Percentiles rank a stretch among this genome's conserved stretches.
Evolutionary conservation across 768 basidiomycete genomes (phyloP).

Genomic region (Xanthoconium purpureum): DNA sequence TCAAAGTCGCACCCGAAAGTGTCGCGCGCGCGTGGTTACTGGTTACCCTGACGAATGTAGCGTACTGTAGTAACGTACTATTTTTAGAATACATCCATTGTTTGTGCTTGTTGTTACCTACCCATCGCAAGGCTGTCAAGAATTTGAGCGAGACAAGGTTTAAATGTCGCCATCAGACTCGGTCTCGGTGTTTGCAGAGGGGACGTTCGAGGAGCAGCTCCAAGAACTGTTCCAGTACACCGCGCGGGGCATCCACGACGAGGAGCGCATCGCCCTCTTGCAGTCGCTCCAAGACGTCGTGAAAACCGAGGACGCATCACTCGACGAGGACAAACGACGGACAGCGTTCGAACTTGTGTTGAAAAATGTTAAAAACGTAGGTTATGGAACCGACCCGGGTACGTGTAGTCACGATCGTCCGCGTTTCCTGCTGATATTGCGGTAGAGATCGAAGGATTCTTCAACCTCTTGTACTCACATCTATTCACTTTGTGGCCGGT

Average conservation of each 20-base stretch:
- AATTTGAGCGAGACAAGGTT: slow-evolving; percentile 6
- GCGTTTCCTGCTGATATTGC: slow-evolving; percentile 3
- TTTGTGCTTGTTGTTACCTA: slow-evolving; percentile 21
- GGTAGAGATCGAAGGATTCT: slow-evolving; percentile 82
- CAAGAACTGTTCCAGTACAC: slow-evolving; percentile 77
- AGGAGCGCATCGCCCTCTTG: slow-evolving; percentile 59
- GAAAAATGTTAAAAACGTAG: slow-evolving; percentile 60
- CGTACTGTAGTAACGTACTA: too few species aligned
- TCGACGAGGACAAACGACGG: slow-evolving; percentile 52
- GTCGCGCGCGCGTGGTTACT: too few species aligned
- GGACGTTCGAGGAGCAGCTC: slow-evolving; percentile 84
- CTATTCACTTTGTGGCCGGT: slow-evolving; percentile 56
- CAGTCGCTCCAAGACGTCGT: slow-evolving; percentile 65
- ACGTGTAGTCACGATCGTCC: slow-evolving; percentile 17
- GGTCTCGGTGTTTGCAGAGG: slow-evolving; percentile 81
- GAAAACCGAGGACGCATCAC: slow-evolving; percentile 48
- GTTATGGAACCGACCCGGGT: slow-evolving; percentile 80
- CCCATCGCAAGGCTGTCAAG: background rate
- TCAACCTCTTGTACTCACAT: slow-evolving; percentile 78
- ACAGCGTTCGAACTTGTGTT: slow-evolving; percentile 59
- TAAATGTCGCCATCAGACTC: slow-evolving; percentile 71
- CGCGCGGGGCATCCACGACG: slow-evolving; percentile 62
- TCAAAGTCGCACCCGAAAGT: too few species aligned
- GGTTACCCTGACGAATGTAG: too few species aligned
- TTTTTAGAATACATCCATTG: background rate